phyloP scores from a whole-genome alignment of 176 grass and related monocot genomes.

The Pharus latifolius region DNA sequence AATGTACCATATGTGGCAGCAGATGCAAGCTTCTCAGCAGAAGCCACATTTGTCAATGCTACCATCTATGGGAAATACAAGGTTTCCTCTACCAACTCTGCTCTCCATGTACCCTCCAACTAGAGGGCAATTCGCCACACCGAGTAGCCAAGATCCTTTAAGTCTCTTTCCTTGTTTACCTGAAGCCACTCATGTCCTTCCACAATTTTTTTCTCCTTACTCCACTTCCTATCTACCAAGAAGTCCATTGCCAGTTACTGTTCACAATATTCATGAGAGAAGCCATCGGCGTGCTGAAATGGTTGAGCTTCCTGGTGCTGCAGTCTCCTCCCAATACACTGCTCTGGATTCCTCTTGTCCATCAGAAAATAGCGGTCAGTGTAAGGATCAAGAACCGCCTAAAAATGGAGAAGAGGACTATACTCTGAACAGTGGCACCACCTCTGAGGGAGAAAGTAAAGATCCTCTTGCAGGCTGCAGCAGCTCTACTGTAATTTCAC shows the following conservation, averaged over 20 bases:
- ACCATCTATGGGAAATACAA: constrained; percentile 22
- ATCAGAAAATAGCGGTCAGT: not conserved
- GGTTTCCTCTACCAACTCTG: constrained; percentile 27
- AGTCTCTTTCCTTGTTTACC: constrained; percentile 25
- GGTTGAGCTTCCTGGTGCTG: constrained; percentile 3
- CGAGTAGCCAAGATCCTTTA: constrained; percentile 17
- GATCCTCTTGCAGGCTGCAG: not conserved
- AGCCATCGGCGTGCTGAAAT: constrained; percentile 3
- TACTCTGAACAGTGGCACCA: not conserved
- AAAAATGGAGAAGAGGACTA: constrained; percentile 4
- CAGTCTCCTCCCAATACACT: constrained; percentile 16
- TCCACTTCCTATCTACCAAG: constrained; percentile 18
- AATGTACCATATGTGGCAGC: constrained; percentile 59
- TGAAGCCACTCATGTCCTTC: constrained; percentile 20
- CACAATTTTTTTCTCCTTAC: constrained; percentile 28
- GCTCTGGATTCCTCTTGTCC: not conserved
- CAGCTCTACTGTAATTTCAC: not conserved
- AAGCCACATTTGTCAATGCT: constrained; percentile 13
- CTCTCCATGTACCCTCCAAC: constrained; percentile 34
- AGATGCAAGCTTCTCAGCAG: constrained; percentile 29
- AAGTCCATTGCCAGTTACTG: constrained; percentile 5
- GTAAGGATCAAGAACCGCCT: not conserved
- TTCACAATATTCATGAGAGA: constrained; percentile 22
- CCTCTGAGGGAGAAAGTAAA: constrained; percentile 3
- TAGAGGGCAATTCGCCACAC: constrained; percentile 16